Conservation (phyloP, 768 basidiomycete genomes). For the Trametes punicea region DNA sequence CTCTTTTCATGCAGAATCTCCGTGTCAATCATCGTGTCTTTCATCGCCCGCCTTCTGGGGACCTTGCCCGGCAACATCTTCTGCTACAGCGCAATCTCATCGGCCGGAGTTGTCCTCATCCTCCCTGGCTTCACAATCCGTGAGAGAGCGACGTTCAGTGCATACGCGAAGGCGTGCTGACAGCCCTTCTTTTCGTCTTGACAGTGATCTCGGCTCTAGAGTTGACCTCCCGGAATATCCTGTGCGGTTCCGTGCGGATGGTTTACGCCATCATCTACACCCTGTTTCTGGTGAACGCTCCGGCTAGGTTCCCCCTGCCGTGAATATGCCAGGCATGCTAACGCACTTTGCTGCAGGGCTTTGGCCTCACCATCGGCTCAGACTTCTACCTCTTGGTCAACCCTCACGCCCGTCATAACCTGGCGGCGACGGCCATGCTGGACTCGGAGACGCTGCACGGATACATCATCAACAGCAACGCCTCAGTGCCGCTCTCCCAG, state of each 20-base stretch:
- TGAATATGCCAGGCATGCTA: not conserved
- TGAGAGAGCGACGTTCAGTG: conserved; percentile 43
- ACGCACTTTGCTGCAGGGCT: conserved; percentile 49
- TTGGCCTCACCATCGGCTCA: conserved; percentile 80
- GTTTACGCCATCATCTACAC: conserved; percentile 88
- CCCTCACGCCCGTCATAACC: conserved; percentile 43
- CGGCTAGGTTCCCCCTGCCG: not conserved
- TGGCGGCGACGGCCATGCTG: conserved; percentile 31
- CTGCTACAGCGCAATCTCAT: conserved; percentile 89
- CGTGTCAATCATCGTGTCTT: conserved; percentile 79
- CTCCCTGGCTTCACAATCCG: conserved; percentile 83
- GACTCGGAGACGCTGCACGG: conserved; percentile 45
- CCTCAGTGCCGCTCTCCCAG: conserved; percentile 18
- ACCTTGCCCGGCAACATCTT: conserved; percentile 72
- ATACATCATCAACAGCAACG: conserved; percentile 35
- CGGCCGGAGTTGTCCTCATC: conserved; percentile 87
- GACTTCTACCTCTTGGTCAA: conserved; percentile 77
- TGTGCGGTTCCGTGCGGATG: conserved; percentile 79
- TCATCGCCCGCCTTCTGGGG: conserved; percentile 74
- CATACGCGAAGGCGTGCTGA: too few relatives aligned
- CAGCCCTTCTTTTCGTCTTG: not conserved
- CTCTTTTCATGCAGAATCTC: conserved; percentile 56
- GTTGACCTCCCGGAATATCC: conserved; percentile 74
- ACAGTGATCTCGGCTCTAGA: conserved; percentile 77
- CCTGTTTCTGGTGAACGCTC: conserved; percentile 58